Conservation (phyloP, 164 flowering plant species). For the Santalum album region DNA sequence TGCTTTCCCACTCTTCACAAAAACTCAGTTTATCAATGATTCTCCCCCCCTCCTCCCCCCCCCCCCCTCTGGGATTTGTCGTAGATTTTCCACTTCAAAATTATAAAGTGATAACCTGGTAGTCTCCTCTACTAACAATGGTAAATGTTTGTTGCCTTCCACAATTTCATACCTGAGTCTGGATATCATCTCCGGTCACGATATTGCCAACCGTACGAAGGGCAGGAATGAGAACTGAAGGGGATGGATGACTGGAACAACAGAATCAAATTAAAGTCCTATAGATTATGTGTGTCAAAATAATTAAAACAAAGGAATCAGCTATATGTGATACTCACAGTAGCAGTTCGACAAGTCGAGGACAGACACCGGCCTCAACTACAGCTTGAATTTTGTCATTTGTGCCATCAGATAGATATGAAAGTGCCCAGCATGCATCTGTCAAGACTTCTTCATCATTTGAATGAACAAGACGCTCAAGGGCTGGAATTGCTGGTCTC, state of each 20-base stretch:
- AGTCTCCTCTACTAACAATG: no score
- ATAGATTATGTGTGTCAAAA: not conserved
- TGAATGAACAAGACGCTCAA: slow-evolving; percentile 56
- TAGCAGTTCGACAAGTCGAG: slow-evolving; percentile 65
- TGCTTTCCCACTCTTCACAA: no score
- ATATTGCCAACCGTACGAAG: slow-evolving; percentile 74
- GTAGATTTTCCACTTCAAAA: no score
- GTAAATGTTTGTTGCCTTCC: not conserved
- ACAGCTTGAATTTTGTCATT: slow-evolving; percentile 69
- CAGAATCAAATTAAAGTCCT: not conserved
- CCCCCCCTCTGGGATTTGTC: no score
- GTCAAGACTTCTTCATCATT: slow-evolving; percentile 69
- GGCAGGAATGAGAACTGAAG: slow-evolving; percentile 76
- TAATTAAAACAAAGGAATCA: not conserved
- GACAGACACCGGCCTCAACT: slow-evolving; percentile 64
- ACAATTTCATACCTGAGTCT: slow-evolving; percentile 78
- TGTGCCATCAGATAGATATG: slow-evolving; percentile 62
- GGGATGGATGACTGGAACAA: slow-evolving; percentile 63
- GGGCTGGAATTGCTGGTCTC: slow-evolving; percentile 65
- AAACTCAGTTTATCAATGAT: no score
- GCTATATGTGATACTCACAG: slow-evolving; percentile 26
- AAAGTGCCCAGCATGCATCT: slow-evolving; percentile 72
- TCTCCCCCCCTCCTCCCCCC: no score
- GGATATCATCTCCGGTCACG: slow-evolving; percentile 84
- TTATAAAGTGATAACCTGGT: no score